phyloP scores from a whole-genome alignment of 2,329 filamentous ascomycete species.

The Stemphylium vesicarium region DNA sequence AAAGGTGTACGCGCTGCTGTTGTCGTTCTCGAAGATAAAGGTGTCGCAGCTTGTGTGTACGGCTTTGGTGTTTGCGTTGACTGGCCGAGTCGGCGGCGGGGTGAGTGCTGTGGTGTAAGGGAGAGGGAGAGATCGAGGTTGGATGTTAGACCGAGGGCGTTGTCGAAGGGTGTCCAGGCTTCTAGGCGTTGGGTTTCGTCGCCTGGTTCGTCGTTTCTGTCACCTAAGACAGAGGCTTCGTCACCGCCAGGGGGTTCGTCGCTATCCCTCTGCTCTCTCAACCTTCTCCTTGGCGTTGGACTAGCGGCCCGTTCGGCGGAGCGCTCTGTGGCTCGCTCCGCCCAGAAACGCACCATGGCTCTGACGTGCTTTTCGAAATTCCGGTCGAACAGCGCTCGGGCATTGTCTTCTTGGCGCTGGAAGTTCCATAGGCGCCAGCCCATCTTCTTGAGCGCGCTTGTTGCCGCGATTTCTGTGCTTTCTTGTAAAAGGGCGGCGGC shows the following conservation, averaged over 20 bases:
- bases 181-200: constrained; percentile 45
- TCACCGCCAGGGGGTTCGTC: not conserved
- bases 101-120: constrained; percentile 29
- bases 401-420: constrained; percentile 58
- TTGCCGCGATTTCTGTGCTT: constrained; percentile 55
- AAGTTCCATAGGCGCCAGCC: constrained; percentile 65
- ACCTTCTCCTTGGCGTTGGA: constrained; percentile 31
- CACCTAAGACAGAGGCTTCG: not conserved
- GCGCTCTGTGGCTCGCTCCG: constrained; percentile 51
- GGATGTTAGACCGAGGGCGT: constrained; percentile 33
- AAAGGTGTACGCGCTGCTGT: constrained; percentile 13
- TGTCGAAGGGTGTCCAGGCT: constrained; percentile 48
- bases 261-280: constrained; percentile 15
- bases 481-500: constrained; percentile 56
- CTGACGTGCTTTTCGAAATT: constrained; percentile 62
- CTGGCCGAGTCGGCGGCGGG: not conserved
- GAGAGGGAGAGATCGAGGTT: constrained; percentile 41
- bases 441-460: constrained; percentile 60
- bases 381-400: constrained; percentile 59
- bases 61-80: constrained; percentile 3
- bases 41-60: constrained; percentile 2
- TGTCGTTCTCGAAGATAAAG: not conserved
- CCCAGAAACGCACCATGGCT: constrained; percentile 63
- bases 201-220: constrained; percentile 11
- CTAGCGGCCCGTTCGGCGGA: constrained; percentile 27